Conservation (phyloP, 768 basidiomycete genomes). For the Hericium alpestre region DNA sequence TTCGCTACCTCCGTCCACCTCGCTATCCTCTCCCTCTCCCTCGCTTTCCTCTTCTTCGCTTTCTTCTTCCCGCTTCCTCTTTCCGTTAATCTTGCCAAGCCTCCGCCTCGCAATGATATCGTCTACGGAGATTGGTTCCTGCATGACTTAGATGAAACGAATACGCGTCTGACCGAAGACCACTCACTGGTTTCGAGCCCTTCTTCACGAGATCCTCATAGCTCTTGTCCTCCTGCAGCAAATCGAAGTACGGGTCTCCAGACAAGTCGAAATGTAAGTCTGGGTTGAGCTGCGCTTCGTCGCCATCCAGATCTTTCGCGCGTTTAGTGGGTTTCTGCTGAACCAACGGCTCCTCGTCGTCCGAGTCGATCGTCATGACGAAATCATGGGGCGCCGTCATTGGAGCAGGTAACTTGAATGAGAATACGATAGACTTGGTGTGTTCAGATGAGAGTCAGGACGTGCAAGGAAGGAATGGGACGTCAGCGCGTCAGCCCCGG, state of each 20-base stretch:
- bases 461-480: too few species aligned
- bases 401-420: neutral
- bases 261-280: slow-evolving; percentile 75
- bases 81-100: slow-evolving; percentile 31
- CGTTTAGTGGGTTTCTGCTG: neutral
- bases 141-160: neutral
- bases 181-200: slow-evolving; percentile 50
- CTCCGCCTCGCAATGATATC: slow-evolving; percentile 79
- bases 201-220: slow-evolving; percentile 51
- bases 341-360: slow-evolving; percentile 38
- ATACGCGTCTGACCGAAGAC: neutral
- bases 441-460: too few species aligned
- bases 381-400: slow-evolving; percentile 49
- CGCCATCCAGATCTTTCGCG: slow-evolving; percentile 24
- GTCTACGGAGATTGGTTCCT: slow-evolving; percentile 81
- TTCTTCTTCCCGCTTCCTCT: slow-evolving; percentile 49
- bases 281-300: slow-evolving; percentile 61
- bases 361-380: slow-evolving; percentile 79
- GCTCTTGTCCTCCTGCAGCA: slow-evolving; percentile 31
- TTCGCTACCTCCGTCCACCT: slow-evolving; percentile 23
- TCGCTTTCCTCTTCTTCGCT: slow-evolving; percentile 22
- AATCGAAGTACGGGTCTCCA: slow-evolving; percentile 57
- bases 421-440: too few species aligned
- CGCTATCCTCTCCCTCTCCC: slow-evolving; percentile 24
- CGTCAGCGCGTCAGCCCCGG: too few species aligned